phyloP scores from a whole-genome alignment of 2,329 filamentous ascomycete genomes.

The Phialophora chinensis region DNA sequence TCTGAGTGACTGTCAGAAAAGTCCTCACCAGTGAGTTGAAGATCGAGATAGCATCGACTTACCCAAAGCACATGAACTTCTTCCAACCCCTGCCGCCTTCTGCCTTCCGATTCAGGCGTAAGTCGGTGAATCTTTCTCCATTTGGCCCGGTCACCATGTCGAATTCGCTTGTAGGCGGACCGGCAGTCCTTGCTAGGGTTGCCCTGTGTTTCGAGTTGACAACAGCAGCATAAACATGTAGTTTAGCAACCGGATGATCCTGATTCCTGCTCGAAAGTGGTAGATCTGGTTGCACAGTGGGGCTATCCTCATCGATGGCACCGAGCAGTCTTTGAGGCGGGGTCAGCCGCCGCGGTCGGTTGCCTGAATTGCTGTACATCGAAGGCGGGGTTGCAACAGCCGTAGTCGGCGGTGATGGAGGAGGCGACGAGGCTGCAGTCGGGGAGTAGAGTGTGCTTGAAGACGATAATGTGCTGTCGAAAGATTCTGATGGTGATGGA shows the following conservation, averaged over 20 bases:
- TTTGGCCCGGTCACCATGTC: slow-evolving; percentile 28
- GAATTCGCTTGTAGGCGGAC: slow-evolving; percentile 23
- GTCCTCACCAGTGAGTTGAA: not conserved
- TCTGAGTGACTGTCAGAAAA: not conserved
- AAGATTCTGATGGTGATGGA: slow-evolving; percentile 28
- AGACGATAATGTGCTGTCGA: slow-evolving; percentile 23
- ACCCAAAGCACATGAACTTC: slow-evolving; percentile 30
- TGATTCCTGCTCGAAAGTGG: slow-evolving; percentile 21
- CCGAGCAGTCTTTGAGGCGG: slow-evolving; percentile 30
- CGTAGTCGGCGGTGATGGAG: slow-evolving; percentile 16
- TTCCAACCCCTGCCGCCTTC: slow-evolving; percentile 22
- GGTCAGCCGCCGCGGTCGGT: slow-evolving; percentile 19
- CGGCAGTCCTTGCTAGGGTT: slow-evolving; percentile 12
- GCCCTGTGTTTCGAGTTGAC: slow-evolving; percentile 24
- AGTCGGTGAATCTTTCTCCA: slow-evolving; percentile 32
- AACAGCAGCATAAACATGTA: slow-evolving; percentile 31
- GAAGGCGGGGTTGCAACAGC: slow-evolving; percentile 5
- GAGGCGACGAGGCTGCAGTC: slow-evolving; percentile 9
- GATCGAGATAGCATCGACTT: not conserved
- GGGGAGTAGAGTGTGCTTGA: slow-evolving; percentile 26
- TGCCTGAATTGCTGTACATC: slow-evolving; percentile 24
- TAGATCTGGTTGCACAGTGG: slow-evolving; percentile 29
- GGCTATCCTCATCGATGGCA: slow-evolving; percentile 34
- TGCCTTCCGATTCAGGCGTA: slow-evolving; percentile 31
- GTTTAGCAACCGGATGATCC: slow-evolving; percentile 26